Percentiles rank a stretch among this genome's conserved stretches.
Conservation (phyloP, 805 yeast genomes). For the Candida chauliodis region DNA sequence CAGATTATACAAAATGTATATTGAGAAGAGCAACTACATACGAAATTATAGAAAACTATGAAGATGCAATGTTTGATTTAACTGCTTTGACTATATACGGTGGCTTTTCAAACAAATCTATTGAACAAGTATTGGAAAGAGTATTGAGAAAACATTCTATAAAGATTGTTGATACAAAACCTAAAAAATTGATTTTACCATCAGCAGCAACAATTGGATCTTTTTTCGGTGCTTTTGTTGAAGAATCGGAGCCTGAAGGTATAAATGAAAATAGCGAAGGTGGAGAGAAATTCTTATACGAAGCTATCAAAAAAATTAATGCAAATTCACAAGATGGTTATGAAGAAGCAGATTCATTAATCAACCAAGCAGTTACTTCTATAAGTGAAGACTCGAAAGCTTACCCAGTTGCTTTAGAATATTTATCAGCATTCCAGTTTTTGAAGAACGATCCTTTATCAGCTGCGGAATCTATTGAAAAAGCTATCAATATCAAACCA, state of each 20-base stretch:
- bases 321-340: slow-evolving; percentile 55
- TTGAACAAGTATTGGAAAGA: slow-evolving; percentile 82
- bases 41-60: slow-evolving; percentile 73
- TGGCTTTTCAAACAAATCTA: slow-evolving; percentile 72
- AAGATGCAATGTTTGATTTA: slow-evolving; percentile 86
- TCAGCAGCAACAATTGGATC: slow-evolving; percentile 81
- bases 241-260: slow-evolving; percentile 49
- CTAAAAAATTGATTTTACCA: slow-evolving; percentile 59
- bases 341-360: slow-evolving; percentile 54
- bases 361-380: slow-evolving; percentile 57
- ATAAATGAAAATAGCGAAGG: slow-evolving; percentile 50
- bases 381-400: slow-evolving; percentile 34
- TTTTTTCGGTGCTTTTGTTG: slow-evolving; percentile 80
- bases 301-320: slow-evolving; percentile 58
- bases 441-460: slow-evolving; percentile 67
- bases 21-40: slow-evolving; percentile 91
- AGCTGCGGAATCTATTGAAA: slow-evolving; percentile 62
- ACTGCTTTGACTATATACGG: slow-evolving; percentile 86
- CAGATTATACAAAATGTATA: slow-evolving; percentile 87
- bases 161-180: slow-evolving; percentile 60
- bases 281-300: slow-evolving; percentile 61
- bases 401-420: slow-evolving; percentile 68
- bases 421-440: slow-evolving; percentile 78
- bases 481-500: slow-evolving; percentile 64
- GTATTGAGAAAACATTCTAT: slow-evolving; percentile 79